These are phyloP conservation scores for Anethum foeniculum DNA, from an alignment of 140 eudicot genomes.

Conservation along the genomic window DNA sequence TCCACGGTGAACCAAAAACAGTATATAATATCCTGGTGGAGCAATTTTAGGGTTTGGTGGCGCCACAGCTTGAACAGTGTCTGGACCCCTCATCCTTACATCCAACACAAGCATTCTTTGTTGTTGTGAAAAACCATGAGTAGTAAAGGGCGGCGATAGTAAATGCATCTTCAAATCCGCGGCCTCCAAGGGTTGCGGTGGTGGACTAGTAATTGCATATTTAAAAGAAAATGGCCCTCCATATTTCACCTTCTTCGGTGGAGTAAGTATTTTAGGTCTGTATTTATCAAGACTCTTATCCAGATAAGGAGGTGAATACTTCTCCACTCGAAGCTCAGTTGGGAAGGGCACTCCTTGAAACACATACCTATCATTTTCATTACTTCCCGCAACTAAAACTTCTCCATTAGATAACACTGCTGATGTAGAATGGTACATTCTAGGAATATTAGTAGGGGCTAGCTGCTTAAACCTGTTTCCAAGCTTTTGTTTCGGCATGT, in stretches of 20 bases:
- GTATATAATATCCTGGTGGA: slow-evolving; percentile 41
- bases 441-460: slow-evolving; percentile 39
- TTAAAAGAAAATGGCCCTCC: slow-evolving; percentile 27
- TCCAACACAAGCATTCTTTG: slow-evolving; percentile 61
- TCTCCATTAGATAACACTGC: slow-evolving; percentile 52
- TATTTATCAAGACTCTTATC: slow-evolving; percentile 24
- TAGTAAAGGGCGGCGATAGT: slow-evolving; percentile 73
- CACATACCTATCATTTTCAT: slow-evolving; percentile 44
- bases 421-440: slow-evolving; percentile 75
- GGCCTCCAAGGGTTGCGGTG: slow-evolving; percentile 6
- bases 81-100: slow-evolving; percentile 13
- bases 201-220: background rate
- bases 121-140: slow-evolving; percentile 73
- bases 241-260: slow-evolving; percentile 20
- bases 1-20: slow-evolving; percentile 34
- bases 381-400: slow-evolving; percentile 73
- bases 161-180: slow-evolving; percentile 53
- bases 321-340: slow-evolving; percentile 73
- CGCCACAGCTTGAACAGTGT: slow-evolving; percentile 19
- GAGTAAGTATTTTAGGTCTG: slow-evolving; percentile 27
- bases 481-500: slow-evolving; percentile 32
- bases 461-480: slow-evolving; percentile 50
- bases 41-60: slow-evolving; percentile 30
- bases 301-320: slow-evolving; percentile 71
- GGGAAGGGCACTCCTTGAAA: slow-evolving; percentile 29